phyloP scores from a whole-genome alignment of 164 flowering plant species.

The Piper longum region DNA sequence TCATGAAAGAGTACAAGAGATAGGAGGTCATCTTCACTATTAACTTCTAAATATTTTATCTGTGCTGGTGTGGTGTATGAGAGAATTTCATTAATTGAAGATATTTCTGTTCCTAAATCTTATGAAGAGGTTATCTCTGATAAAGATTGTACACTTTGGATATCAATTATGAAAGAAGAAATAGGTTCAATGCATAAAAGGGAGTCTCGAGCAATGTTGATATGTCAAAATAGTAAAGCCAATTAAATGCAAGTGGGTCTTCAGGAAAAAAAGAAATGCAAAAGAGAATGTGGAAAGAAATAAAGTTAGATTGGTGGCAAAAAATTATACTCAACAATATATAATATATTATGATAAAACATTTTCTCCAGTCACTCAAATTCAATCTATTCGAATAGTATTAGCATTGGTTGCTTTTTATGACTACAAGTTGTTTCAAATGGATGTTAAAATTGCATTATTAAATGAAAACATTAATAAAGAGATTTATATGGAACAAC shows the following conservation, averaged over 20 bases:
- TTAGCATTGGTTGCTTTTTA: not conserved
- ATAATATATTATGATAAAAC: too few species aligned
- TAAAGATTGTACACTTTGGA: not conserved
- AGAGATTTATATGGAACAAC: not conserved
- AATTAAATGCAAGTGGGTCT: not conserved
- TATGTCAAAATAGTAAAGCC: not conserved
- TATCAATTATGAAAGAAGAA: too few species aligned
- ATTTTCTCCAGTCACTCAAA: too few species aligned
- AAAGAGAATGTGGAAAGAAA: not conserved
- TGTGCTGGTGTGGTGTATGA: not conserved
- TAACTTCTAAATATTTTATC: too few species aligned
- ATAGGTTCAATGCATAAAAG: not conserved
- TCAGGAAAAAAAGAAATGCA: not conserved
- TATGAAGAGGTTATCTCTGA: not conserved
- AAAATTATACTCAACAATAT: not conserved
- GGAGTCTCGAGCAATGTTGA: not conserved
- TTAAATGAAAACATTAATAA: not conserved
- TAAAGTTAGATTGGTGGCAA: not conserved
- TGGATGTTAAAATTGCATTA: not conserved
- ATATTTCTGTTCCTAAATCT: not conserved
- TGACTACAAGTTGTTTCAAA: not conserved
- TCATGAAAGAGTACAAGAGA: too few species aligned
- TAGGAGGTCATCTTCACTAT: too few species aligned
- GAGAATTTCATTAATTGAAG: not conserved
- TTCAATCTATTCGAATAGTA: too few species aligned